phyloP scores from a whole-genome alignment of 371 early-diverging fungal species.

The Smittium culicis region DNA sequence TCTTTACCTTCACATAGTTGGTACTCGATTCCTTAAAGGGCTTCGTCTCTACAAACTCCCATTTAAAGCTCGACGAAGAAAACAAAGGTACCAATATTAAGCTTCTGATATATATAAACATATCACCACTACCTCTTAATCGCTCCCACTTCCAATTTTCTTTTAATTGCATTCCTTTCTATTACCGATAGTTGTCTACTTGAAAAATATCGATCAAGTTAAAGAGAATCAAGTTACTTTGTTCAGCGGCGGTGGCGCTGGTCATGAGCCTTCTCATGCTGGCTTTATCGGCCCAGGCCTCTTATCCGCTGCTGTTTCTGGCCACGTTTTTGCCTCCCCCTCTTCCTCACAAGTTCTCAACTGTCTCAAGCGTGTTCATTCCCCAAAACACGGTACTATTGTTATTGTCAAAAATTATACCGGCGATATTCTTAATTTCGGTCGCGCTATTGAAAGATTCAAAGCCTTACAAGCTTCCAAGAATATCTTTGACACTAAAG shows the following conservation, averaged over 20 bases:
- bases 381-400: constrained; percentile 47
- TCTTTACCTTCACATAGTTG: constrained; percentile 14
- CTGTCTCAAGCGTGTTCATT: constrained; percentile 46
- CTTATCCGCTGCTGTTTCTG: constrained; percentile 64
- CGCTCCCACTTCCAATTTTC: constrained; percentile 14
- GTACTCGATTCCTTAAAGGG: constrained; percentile 39
- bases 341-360: constrained; percentile 54
- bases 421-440: constrained; percentile 66
- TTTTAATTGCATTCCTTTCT: constrained; percentile 12
- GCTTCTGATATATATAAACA: background rate
- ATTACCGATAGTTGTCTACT: constrained; percentile 33
- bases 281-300: constrained; percentile 59
- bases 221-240: constrained; percentile 52
- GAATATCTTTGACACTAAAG: constrained; percentile 31
- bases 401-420: constrained; percentile 77
- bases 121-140: constrained; percentile 10
- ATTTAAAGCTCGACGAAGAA: constrained; percentile 28
- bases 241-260: constrained; percentile 67
- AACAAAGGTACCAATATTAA: constrained; percentile 17
- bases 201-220: constrained; percentile 35
- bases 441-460: constrained; percentile 60
- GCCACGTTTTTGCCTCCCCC: constrained; percentile 73
- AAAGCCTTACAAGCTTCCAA: constrained; percentile 39
- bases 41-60: constrained; percentile 34
- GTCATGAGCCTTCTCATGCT: constrained; percentile 72